A percentile compares a stretch with the other conserved stretches of the same genome.
phyloP scores from a whole-genome alignment of 2,329 filamentous ascomycete species.

The Colletotrichum trifolii region DNA sequence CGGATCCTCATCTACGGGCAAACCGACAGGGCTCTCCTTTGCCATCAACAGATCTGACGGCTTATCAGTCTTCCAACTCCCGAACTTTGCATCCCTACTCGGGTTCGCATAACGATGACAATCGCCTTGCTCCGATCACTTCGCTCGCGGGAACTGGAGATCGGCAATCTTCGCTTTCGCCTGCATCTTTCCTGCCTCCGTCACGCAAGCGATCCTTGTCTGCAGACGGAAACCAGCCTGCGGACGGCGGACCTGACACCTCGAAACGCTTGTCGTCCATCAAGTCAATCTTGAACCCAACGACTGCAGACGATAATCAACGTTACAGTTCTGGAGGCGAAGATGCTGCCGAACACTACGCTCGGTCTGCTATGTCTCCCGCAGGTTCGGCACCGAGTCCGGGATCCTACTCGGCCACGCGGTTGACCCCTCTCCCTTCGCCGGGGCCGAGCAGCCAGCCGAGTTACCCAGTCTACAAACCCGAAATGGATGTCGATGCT shows the following conservation, averaged over 20 bases:
- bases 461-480: constrained; percentile 46
- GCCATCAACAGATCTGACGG: constrained; percentile 58
- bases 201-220: constrained; percentile 77
- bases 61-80: constrained; percentile 61
- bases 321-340: constrained; percentile 43
- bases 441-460: constrained; percentile 40
- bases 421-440: constrained; percentile 41
- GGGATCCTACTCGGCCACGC: constrained; percentile 49
- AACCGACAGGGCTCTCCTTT: constrained; percentile 58
- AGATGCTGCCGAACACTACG: constrained; percentile 52
- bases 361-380: constrained; percentile 56
- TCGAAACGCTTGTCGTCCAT: constrained; percentile 78
- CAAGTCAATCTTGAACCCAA: constrained; percentile 78
- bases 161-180: constrained; percentile 68
- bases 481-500: constrained; percentile 46
- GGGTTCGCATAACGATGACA: constrained; percentile 64
- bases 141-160: constrained; percentile 59
- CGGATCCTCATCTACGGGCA: constrained; percentile 55
- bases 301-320: constrained; percentile 43
- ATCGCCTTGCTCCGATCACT: constrained; percentile 67
- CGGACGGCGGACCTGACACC: constrained; percentile 56
- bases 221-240: constrained; percentile 54
- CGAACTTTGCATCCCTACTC: constrained; percentile 50
- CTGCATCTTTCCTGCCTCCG: constrained; percentile 68
- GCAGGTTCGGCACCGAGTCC: constrained; percentile 55